A percentile compares a stretch with the other conserved stretches of the same genome.
Conservation (phyloP, 2,329 filamentous ascomycete species). For the Penicillium italicum region DNA sequence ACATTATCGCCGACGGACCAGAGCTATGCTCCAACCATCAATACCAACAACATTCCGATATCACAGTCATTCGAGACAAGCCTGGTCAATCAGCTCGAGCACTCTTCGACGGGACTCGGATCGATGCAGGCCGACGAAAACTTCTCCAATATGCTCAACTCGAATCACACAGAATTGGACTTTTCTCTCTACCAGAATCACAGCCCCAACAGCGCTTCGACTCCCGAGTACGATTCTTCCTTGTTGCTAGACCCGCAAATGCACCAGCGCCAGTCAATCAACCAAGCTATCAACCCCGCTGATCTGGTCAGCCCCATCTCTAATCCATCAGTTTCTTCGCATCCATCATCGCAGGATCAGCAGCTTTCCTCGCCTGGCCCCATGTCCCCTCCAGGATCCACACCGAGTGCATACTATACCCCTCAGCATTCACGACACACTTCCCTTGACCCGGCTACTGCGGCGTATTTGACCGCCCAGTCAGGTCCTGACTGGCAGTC, state of each 20-base stretch:
- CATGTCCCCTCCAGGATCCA: constrained; percentile 54
- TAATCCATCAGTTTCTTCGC: constrained; percentile 55
- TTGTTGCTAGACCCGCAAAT: constrained; percentile 42
- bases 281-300: constrained; percentile 46
- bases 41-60: constrained; percentile 30
- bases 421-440: constrained; percentile 57
- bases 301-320: constrained; percentile 46
- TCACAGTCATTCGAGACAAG: constrained; percentile 39
- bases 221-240: constrained; percentile 38
- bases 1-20: constrained; percentile 33
- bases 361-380: constrained; percentile 53
- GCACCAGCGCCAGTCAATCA: constrained; percentile 36
- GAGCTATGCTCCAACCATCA: constrained; percentile 27
- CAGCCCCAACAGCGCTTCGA: constrained; percentile 28
- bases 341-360: constrained; percentile 52
- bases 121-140: constrained; percentile 34
- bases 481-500: constrained; percentile 56
- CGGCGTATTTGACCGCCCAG: constrained; percentile 54
- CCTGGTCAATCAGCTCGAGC: constrained; percentile 37
- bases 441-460: constrained; percentile 59
- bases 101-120: constrained; percentile 26
- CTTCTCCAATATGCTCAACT: constrained; percentile 40
- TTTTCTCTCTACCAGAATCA: constrained; percentile 40
- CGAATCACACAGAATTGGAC: constrained; percentile 38
- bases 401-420: constrained; percentile 50